A percentile compares a stretch with the other conserved stretches of the same genome.
These are phyloP conservation scores for Axilococcus clingmanii DNA, from an alignment of 139 green algal species.

Conservation along the genomic window DNA sequence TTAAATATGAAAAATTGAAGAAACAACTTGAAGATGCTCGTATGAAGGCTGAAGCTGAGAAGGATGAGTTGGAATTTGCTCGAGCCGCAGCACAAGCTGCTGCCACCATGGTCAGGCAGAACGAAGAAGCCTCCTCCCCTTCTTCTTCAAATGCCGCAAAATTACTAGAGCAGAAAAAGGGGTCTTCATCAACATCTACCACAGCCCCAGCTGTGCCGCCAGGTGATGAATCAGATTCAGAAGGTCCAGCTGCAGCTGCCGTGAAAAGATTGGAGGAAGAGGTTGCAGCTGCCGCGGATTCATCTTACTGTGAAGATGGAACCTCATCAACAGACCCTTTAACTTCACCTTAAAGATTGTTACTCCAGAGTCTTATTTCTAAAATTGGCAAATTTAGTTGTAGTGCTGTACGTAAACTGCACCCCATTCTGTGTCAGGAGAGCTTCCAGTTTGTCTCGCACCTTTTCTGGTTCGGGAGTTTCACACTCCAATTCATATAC, in stretches of 20 bases:
- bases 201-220: neutral
- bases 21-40: slow-evolving; percentile 28
- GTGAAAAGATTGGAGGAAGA: slow-evolving; percentile 28
- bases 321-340: neutral
- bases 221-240: slow-evolving; percentile 7
- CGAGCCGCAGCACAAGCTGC: slow-evolving; percentile 5
- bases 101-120: neutral
- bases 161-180: neutral
- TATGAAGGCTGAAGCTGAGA: slow-evolving; percentile 22
- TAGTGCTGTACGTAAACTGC: slow-evolving; percentile 52
- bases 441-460: slow-evolving; percentile 57
- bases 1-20: slow-evolving; percentile 43
- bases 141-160: neutral
- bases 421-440: slow-evolving; percentile 47
- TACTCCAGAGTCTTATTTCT: slow-evolving; percentile 33
- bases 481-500: slow-evolving; percentile 87
- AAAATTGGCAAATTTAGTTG: slow-evolving; percentile 81
- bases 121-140: neutral
- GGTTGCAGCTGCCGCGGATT: slow-evolving; percentile 18
- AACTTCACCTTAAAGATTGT: slow-evolving; percentile 1
- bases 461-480: slow-evolving; percentile 62
- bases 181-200: neutral
- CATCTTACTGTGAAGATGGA: slow-evolving; percentile 11
- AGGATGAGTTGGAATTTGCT: slow-evolving; percentile 32
- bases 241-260: slow-evolving; percentile 27